Base-by-base conservation (phyloP, 805 yeast species). In the Debaryomyces hansenii region DNA sequence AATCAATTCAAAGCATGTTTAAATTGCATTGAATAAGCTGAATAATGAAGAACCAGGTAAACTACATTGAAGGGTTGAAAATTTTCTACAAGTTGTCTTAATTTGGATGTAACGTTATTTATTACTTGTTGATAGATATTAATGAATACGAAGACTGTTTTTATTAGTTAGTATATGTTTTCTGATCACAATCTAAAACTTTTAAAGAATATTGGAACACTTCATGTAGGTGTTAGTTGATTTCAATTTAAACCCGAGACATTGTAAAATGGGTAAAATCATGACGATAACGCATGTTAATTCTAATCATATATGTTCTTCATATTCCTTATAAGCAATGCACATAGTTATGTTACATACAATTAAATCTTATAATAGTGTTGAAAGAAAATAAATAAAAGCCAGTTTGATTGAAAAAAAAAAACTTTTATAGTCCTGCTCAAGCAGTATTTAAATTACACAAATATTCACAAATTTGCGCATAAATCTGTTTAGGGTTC, bases 281-380 rank as follows among this genome's bases (percentile, higher is more conserved):
- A 72, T 70, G 77, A 72, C 76, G 75, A 72, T 72, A 72, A 72
- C 77, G 77, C 77, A 72, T 65, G 55, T 57, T 41, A 46, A 52
- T 35, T 54, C 53, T 62, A 62, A 61, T 61, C 67, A 61, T 62
- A 11, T 37, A 34, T 21, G 39, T 28, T 7, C 24, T 18, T 14
- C 14, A 6, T 31, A 31, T 31, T 31, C 34, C 11, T 31, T 31
- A 31, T 31, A 24, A 24, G 27, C 10, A 9, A 7, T 24, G 5
- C 27, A 24, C 27, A 24, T 24, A 24, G 27, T 24, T 24, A 24
- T 9, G 7, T 6, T 24, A 24, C 27, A 7, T 24, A 24, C 27
- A 24, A 7, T 9, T 24, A 24, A 24, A 24, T 24, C 27, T 24
- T 24, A 24, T 24, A 9, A 5, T 24, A 9, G 2, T 9, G 7